Base-by-base conservation (phyloP, 2,329 filamentous ascomycete genomes). In the Fusarium buharicum region DNA sequence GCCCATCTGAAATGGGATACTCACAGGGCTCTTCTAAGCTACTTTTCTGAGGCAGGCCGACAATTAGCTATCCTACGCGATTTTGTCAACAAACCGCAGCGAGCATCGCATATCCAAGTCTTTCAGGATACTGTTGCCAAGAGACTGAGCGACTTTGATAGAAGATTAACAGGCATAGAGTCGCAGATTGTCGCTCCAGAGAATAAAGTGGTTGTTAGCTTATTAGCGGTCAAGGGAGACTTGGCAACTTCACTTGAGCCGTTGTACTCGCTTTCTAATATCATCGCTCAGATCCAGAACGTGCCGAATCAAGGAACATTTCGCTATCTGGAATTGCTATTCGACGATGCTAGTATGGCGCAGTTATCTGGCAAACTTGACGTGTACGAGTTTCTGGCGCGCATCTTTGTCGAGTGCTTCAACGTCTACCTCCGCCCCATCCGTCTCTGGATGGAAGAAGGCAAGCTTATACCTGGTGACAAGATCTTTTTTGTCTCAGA, bases 371-470 rank as follows among this genome's bases (percentile, higher is more conserved):
- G 89, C 1, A 85, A 91, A 51, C 78, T 81, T 2, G 73, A 74
- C 0, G 79, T 84, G 1, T 95, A 91, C 70, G 75, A 79, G 34
- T 87, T 85, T 34, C 79, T 95, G 6, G 86, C 86, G 2, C 78
- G 79, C 0, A 81, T 95, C 4, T 95, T 97, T 71, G 88, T 95
- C 51, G 84, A 90, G 40, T 96, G 92, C 71, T 90, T 97, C 55
- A 85, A 88, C 54, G 87, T 92, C 2, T 98, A 97, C 73, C 81
- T 96, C 33, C 87, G 87, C 34, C 91, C 93, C 0, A 89, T 97
- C 39, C 84, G 88, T 31, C 78, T 82, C 14, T 98, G 94, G 94
- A 94, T 97, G 87, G 87, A 92, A 68, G 83, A 86, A 33, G 94
- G 94, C 1, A 85, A 87, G 50, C 77, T 97, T 4, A 79, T 85